Base-by-base conservation (phyloP, 495 filamentous ascomycete genomes). In the Penicillium waksmanii region DNA sequence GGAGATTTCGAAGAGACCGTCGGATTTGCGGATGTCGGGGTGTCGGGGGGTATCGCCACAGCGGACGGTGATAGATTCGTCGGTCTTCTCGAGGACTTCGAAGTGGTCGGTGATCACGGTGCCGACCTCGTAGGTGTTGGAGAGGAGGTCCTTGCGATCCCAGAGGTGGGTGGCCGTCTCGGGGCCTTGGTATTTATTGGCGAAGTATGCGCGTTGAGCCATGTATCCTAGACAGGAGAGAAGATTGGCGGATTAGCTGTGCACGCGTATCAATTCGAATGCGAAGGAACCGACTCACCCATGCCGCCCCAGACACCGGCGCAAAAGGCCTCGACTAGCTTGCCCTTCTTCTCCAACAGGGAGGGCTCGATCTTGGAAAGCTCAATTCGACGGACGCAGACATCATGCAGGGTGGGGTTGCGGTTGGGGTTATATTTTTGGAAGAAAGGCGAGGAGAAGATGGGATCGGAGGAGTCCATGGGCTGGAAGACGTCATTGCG, bases 51-150 rank as follows among this genome's bases (percentile, higher is more conserved):
- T 84, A 57, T 86, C 88, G 23, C 88, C 89, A 65, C 85, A 87
- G 17, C 89, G 84, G 31, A 91, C 80, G 6, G 82, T 68, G 46
- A 91, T 87, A 31, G 77, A 75, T 25, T 81, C 81, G 8, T 83
- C 76, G 17, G 80, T 84, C 70, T 89, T 87, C 58, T 85, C 83
- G 3, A 92, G 72, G 0, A 92, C 88, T 70, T 92, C 87, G 69
- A 92, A 91, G 72, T 92, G 88, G 66, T 92, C 89, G 25, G 86
- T 88, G 64, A 91, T 82, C 31, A 82, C 68, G 19, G 88, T 87
- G 25, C 88, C 88, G 38, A 81, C 72, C 25, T 85, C 80, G 69
- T 89, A 92, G 35, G 59, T 75, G 31, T 77, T 82, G 17, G 64
- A 50, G 19, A 77, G 65, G 1, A 92, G 78, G 38, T 87, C 82